These are phyloP conservation scores for Erodium maritimum DNA, from an alignment of 345 rosid genomes.

Conservation along the genomic window DNA sequence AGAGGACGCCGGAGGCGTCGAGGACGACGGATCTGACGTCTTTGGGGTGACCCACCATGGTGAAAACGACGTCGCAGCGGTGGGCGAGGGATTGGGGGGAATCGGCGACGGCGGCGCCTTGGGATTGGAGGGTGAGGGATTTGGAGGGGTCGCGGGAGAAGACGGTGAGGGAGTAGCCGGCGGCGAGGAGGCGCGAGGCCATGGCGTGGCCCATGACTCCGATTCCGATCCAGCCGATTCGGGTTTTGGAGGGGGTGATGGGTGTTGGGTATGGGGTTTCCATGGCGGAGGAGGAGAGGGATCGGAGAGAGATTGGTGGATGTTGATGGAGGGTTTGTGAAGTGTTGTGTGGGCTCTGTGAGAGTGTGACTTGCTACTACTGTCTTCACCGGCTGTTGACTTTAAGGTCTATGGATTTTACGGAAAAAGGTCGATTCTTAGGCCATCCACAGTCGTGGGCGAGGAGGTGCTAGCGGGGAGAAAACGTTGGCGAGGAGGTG, in stretches of 20 bases:
- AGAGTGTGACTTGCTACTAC: no score
- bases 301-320: no score
- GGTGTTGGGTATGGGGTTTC: conserved; percentile 45
- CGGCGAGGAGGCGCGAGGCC: conserved; percentile 67
- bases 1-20: conserved; percentile 35
- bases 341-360: no score
- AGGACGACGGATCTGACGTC: conserved; percentile 62
- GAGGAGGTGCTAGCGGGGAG: no score
- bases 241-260: conserved; percentile 35
- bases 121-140: conserved; percentile 35
- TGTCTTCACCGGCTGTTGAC: no score
- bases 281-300: conserved; percentile 19
- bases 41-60: conserved; percentile 69
- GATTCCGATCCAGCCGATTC: conserved; percentile 77
- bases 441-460: no score
- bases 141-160: conserved; percentile 62
- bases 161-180: conserved; percentile 50
- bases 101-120: conserved; percentile 42
- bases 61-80: conserved; percentile 50
- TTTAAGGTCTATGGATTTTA: no score
- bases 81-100: conserved; percentile 39
- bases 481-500: no score
- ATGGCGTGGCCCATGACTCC: conserved; percentile 82
- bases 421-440: no score
- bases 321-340: no score